phyloP scores from a whole-genome alignment of 345 rosid genomes.

The Salix dunnii region DNA sequence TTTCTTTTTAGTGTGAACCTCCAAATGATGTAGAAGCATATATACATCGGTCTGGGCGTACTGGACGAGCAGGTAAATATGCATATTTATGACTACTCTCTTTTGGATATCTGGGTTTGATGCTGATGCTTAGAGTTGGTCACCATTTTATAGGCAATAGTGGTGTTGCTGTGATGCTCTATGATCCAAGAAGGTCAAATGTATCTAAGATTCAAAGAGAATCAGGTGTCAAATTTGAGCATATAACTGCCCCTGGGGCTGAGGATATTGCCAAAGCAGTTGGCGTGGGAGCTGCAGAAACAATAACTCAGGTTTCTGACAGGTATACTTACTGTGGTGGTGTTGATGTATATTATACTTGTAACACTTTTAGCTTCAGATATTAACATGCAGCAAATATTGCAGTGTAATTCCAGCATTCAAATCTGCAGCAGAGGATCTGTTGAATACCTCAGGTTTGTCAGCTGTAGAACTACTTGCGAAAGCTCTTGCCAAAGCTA shows the following conservation, averaged over 20 bases:
- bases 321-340: constrained; percentile 43
- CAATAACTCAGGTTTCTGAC: constrained; percentile 71
- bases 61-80: constrained; percentile 89
- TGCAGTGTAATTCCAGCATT: constrained; percentile 92
- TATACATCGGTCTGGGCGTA: constrained; percentile 96
- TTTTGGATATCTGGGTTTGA: constrained; percentile 6
- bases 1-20: constrained; percentile 73
- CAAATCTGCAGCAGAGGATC: constrained; percentile 69
- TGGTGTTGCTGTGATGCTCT: constrained; percentile 94
- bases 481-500: constrained; percentile 91
- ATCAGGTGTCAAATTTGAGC: constrained; percentile 92
- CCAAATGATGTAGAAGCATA: constrained; percentile 97
- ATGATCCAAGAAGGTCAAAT: constrained; percentile 73
- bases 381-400: neutral
- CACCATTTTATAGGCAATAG: constrained; percentile 55
- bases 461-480: constrained; percentile 82
- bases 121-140: constrained; percentile 8
- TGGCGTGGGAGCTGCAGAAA: constrained; percentile 72
- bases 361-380: neutral
- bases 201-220: constrained; percentile 72
- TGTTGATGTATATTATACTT: neutral
- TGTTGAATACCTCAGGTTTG: constrained; percentile 63
- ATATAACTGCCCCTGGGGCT: constrained; percentile 72
- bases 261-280: constrained; percentile 79
- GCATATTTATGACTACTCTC: neutral